These are phyloP conservation scores for Austroboletus niveus DNA, from an alignment of 1,284 basidiomycete species.

Conservation along the genomic window DNA sequence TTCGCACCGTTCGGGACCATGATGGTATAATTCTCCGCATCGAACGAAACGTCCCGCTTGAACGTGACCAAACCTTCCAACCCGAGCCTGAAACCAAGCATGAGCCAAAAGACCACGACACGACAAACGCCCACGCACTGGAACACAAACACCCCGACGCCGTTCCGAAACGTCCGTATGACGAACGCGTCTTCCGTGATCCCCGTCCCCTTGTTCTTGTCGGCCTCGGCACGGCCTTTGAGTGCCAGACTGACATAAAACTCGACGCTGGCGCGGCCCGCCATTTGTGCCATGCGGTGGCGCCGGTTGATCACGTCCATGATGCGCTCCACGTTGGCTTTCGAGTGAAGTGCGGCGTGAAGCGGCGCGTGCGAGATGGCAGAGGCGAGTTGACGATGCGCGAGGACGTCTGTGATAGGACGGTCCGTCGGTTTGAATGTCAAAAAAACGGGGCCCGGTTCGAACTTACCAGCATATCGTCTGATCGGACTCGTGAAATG, in stretches of 20 bases:
- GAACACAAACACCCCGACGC: constrained; percentile 92
- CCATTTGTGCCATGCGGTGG: constrained; percentile 97
- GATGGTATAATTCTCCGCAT: constrained; percentile 89
- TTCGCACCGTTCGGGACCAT: constrained; percentile 50
- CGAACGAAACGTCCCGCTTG: constrained; percentile 85
- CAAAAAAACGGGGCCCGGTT: constrained; percentile 16
- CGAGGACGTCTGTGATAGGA: constrained; percentile 73
- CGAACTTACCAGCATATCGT: constrained; percentile 80
- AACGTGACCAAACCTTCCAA: constrained; percentile 94
- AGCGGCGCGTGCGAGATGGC: constrained; percentile 85
- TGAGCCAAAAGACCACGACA: background rate
- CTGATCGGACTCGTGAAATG: constrained; percentile 97
- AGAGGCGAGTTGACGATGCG: constrained; percentile 91
- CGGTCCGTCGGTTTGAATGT: too few relatives aligned
- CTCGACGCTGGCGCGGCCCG: constrained; percentile 92
- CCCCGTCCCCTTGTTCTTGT: constrained; percentile 29
- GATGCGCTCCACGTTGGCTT: constrained; percentile 85
- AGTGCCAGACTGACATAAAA: constrained; percentile 96
- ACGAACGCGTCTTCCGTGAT: constrained; percentile 91
- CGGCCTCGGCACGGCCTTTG: constrained; percentile 61
- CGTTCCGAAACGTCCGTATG: constrained; percentile 93
- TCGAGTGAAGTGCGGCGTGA: constrained; percentile 86
- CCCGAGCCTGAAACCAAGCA: constrained; percentile 65
- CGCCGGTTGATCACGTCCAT: constrained; percentile 89
- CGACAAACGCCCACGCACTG: constrained; percentile 55